A percentile compares a stretch with the other conserved stretches of the same genome.
Conservation (phyloP, 2,329 filamentous ascomycete species). For the Dothidotthia symphoricarpi region DNA sequence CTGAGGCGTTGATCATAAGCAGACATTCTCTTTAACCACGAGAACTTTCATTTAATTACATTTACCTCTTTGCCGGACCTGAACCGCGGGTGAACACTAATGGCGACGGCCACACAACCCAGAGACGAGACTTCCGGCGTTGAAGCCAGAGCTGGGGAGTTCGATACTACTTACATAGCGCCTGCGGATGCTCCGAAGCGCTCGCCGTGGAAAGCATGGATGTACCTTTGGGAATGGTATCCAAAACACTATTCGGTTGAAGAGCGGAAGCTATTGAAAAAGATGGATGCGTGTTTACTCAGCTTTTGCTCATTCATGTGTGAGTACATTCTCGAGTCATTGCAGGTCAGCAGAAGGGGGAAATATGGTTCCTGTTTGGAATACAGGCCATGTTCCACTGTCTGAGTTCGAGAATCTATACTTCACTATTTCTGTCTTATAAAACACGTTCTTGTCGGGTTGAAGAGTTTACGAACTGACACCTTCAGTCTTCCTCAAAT, state of each 20-base stretch:
- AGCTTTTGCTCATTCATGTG: constrained; percentile 42
- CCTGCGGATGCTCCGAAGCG: constrained; percentile 36
- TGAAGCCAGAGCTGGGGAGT: constrained; percentile 20
- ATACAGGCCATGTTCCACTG: too few species aligned
- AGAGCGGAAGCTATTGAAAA: constrained; percentile 36
- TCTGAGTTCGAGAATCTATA: too few species aligned
- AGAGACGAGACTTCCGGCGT: constrained; percentile 21
- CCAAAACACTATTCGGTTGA: constrained; percentile 37
- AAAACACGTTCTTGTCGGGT: too few species aligned
- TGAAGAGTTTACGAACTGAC: too few species aligned
- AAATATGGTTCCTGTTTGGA: too few species aligned
- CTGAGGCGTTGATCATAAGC: constrained; percentile 12
- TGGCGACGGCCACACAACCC: constrained; percentile 21
- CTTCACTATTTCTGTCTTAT: too few species aligned
- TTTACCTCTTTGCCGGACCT: constrained; percentile 4
- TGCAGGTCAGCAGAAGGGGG: too few species aligned
- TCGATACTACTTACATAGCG: constrained; percentile 31
- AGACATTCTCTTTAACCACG: constrained; percentile 4
- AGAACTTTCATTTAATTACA: constrained; percentile 2
- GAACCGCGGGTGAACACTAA: not conserved
- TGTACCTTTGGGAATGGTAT: constrained; percentile 43
- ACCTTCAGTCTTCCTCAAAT: constrained; percentile 39
- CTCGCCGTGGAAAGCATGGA: constrained; percentile 42
- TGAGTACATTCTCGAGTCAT: constrained; percentile 19
- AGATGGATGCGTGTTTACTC: constrained; percentile 39